A percentile compares a stretch with the other conserved stretches of the same genome.
Evolutionary conservation across 2,329 filamentous ascomycete genomes (phyloP).

Genomic region (Fusarium succisae): DNA sequence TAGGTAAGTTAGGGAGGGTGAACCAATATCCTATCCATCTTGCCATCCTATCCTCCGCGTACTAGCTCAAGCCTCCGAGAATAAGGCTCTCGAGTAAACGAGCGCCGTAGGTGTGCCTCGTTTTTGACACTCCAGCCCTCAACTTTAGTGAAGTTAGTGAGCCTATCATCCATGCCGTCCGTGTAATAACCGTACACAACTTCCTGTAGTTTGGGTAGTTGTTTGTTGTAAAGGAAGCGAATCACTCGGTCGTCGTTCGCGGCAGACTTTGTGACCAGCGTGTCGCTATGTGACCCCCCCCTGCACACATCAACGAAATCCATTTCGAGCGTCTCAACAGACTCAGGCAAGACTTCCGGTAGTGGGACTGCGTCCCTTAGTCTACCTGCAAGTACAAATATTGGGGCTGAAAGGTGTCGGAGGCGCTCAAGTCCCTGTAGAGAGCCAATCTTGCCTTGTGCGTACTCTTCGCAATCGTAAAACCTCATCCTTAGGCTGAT

Average conservation of each 20-base stretch:
- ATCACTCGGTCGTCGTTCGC: background rate
- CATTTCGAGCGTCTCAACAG: background rate
- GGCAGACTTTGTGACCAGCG: background rate
- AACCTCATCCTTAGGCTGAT: background rate
- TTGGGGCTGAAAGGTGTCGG: background rate
- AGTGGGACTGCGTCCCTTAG: background rate
- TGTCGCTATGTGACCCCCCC: background rate
- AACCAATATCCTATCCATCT: background rate
- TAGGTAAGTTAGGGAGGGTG: background rate
- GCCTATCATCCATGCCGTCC: background rate
- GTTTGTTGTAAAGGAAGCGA: background rate
- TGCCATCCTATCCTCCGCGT: background rate
- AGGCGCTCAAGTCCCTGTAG: background rate
- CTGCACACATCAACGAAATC: background rate
- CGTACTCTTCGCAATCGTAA: background rate
- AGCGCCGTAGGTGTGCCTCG: background rate
- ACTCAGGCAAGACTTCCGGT: background rate
- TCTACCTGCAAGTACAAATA: background rate
- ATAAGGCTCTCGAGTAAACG: background rate
- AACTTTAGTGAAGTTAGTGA: background rate
- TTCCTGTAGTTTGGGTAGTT: background rate
- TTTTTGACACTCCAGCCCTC: background rate
- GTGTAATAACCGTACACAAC: background rate
- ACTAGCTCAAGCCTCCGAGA: too few species aligned
- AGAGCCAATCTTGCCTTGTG: background rate